Percentiles rank a stretch among this genome's conserved stretches.
These are phyloP conservation scores for Avena sativa DNA, from an alignment of 176 grass and related monocot genomes.

Conservation along the genomic window DNA sequence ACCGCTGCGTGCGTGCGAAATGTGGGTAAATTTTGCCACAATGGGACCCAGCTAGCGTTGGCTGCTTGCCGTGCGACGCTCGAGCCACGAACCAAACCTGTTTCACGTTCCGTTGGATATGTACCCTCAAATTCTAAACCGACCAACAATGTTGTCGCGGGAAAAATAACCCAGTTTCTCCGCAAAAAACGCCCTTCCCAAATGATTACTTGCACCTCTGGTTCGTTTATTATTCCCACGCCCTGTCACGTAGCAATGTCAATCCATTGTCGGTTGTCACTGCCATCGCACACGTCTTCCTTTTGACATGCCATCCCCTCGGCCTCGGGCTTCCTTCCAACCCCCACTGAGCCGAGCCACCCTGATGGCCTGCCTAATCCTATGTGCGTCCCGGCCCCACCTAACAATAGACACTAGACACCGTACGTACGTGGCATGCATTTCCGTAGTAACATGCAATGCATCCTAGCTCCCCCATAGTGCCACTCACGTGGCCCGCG, in stretches of 20 bases:
- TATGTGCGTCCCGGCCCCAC: not conserved
- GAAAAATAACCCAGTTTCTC: not conserved
- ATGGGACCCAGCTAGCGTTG: too few relatives aligned
- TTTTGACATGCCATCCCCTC: not conserved
- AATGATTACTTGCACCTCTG: not conserved
- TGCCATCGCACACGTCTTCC: too few relatives aligned
- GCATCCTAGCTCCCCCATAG: too few relatives aligned
- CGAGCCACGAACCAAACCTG: too few relatives aligned
- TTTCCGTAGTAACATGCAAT: too few relatives aligned
- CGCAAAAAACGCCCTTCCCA: not conserved
- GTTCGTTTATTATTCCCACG: not conserved
- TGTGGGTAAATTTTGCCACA: too few relatives aligned
- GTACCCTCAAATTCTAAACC: too few relatives aligned
- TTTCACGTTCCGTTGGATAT: too few relatives aligned
- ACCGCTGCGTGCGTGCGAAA: not conserved
- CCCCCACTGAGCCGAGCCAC: not conserved
- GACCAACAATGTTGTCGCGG: too few relatives aligned
- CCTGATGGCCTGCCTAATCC: not conserved
- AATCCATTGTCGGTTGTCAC: not conserved
- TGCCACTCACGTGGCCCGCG: too few relatives aligned
- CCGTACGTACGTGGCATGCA: not conserved
- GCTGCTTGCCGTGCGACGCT: too few relatives aligned
- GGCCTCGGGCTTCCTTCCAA: not conserved
- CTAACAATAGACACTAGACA: not conserved
- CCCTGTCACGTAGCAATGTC: not conserved